Evolutionary conservation across 169 alveolate species (phyloP).

Genomic region (Cryptosporidium sp.): DNA sequence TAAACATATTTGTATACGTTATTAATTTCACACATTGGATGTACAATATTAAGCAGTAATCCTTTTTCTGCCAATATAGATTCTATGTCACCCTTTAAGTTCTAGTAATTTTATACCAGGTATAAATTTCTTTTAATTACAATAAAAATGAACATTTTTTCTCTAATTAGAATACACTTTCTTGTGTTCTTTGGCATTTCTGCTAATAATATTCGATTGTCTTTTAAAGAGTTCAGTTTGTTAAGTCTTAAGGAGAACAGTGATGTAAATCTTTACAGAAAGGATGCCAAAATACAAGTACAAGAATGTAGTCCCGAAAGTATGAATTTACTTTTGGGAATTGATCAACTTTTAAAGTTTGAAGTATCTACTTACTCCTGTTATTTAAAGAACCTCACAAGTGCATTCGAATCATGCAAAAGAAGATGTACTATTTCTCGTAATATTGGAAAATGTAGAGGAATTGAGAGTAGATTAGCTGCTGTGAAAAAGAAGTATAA

Average conservation of each 20-base stretch:
- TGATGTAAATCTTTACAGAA: neutral
- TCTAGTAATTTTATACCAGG: neutral
- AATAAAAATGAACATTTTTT: neutral
- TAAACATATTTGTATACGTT: neutral
- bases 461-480: neutral
- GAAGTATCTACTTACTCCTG: neutral
- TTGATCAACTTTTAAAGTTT: neutral
- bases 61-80: neutral
- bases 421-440: neutral
- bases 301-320: conserved; percentile 10
- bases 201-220: neutral
- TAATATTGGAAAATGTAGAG: conserved; percentile 7
- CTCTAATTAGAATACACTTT: neutral
- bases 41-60: neutral
- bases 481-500: neutral
- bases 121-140: neutral
- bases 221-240: neutral
- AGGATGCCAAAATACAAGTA: neutral
- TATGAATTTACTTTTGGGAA: neutral
- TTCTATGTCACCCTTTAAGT: neutral
- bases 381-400: neutral
- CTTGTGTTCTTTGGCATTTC: neutral
- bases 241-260: conserved; percentile 1
- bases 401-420: neutral
- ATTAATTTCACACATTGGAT: neutral